Evolutionary conservation across 1,284 basidiomycete species (phyloP).

Genomic region (Fistulina hepatica): DNA sequence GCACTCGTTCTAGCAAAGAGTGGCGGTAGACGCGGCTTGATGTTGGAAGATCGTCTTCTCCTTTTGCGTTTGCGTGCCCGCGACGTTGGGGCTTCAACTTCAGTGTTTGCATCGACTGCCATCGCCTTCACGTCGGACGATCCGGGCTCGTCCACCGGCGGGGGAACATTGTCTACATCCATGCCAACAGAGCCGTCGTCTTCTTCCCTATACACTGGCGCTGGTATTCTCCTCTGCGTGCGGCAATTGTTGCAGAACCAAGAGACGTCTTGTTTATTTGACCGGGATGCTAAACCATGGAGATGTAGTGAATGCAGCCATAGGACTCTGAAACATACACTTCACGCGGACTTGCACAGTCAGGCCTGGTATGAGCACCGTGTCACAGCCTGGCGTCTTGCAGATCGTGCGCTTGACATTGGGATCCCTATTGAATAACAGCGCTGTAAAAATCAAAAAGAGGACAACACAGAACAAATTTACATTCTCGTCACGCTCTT

Average conservation of each 20-base stretch:
- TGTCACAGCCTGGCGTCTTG: slow-evolving; percentile 40
- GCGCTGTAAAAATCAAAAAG: slow-evolving; percentile 6
- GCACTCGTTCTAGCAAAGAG: slow-evolving; percentile 42
- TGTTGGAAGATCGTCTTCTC: slow-evolving; percentile 15
- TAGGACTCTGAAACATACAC: slow-evolving; percentile 26
- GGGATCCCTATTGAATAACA: slow-evolving; percentile 49
- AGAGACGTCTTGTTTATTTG: slow-evolving; percentile 39
- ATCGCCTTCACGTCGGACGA: slow-evolving; percentile 1
- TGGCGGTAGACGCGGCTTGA: slow-evolving; percentile 31
- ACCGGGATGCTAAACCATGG: slow-evolving; percentile 41
- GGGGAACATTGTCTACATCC: not conserved
- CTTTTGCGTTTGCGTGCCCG: slow-evolving; percentile 5
- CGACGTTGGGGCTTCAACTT: not conserved
- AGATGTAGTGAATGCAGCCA: slow-evolving; percentile 3
- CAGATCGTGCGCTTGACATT: slow-evolving; percentile 68
- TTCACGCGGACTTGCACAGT: slow-evolving; percentile 54
- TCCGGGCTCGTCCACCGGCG: not conserved
- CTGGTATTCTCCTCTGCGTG: slow-evolving; percentile 46
- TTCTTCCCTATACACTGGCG: slow-evolving; percentile 24
- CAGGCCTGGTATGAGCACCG: slow-evolving; percentile 54
- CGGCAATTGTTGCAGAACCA: slow-evolving; percentile 49
- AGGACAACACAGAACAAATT: slow-evolving; percentile 20
- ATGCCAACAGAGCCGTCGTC: slow-evolving; percentile 1
- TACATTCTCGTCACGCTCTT: slow-evolving; percentile 70
- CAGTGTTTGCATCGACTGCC: slow-evolving; percentile 1